Evolutionary conservation across 1,284 basidiomycete species (phyloP), one percentile per base, ranked within the genome.

Genomic region (Anthracocystis walkeri): DNA sequence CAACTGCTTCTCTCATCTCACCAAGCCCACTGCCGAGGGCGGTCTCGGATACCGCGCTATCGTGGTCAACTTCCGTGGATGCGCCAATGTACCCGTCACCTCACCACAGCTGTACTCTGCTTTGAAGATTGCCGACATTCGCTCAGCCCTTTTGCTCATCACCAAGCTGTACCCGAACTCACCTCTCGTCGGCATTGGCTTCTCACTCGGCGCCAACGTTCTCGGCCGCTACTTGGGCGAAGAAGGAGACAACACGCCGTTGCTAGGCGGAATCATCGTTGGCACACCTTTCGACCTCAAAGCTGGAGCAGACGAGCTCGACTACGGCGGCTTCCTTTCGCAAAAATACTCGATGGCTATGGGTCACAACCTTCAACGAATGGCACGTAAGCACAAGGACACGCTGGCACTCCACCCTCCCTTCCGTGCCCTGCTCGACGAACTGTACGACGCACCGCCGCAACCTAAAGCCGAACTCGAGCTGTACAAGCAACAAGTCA

Each of bases 151-250:
- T 48, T 88, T 92, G 82, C 92, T 92, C 86, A 89, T 98, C 56
- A 88, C 90, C 6, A 86, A 90, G 65, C 86, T 87, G 65, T 95
- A 91, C 80, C 95, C 97, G 2, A 86, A 89, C 23, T 93, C 95
- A 0, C 92, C 91, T 7, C 87, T 98, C 42, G 87, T 95, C 35
- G 96, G 93, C 12, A 87, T 97, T 29, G 94, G 94, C 7, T 99
- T 97, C 87, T 97, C 94, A 3, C 90, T 99, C 50, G 97, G 96
- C 55, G 93, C 95, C 41, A 93, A 94, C 81, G 91, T 98, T 45
- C 87, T 99, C 71, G 92, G 93, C n/a, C 90, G 93, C 71, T 97
- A 97, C 86, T 87, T 96, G 53, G 94, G 93, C 7, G 91, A 97
- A 85, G 92, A 95, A 82, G 92, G 92, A 10, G 88, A 89, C n/a